A percentile compares a stretch with the other conserved stretches of the same genome.
phyloP scores from a whole-genome alignment of 768 basidiomycete species.

The Suillus decipiens region DNA sequence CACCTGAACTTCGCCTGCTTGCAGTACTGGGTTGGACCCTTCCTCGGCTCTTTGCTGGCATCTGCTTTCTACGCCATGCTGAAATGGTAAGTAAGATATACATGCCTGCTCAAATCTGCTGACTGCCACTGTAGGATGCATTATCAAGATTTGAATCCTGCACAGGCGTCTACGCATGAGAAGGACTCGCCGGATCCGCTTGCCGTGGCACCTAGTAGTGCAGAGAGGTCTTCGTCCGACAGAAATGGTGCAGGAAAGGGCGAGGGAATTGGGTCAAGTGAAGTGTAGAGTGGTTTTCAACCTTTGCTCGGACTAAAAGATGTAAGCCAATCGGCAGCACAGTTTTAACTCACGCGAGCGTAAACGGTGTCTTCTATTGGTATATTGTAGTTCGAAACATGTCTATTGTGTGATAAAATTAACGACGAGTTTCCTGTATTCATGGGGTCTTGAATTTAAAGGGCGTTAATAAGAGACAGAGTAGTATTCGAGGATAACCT shows the following conservation, averaged over 20 bases:
- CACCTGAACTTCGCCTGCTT: slow-evolving; percentile 8
- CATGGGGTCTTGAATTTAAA: slow-evolving; percentile 46
- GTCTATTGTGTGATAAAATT: slow-evolving; percentile 23
- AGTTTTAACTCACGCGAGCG: background rate
- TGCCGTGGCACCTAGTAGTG: background rate
- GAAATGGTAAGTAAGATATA: slow-evolving; percentile 44
- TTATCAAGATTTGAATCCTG: slow-evolving; percentile 31
- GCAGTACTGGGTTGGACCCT: slow-evolving; percentile 74
- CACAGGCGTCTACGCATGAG: slow-evolving; percentile 29
- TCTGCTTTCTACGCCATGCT: slow-evolving; percentile 57
- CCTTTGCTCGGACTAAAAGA: background rate
- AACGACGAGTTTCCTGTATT: slow-evolving; percentile 48
- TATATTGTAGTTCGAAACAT: background rate
- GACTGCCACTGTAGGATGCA: slow-evolving; percentile 22
- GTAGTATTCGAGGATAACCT: slow-evolving; percentile 16
- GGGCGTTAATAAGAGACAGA: slow-evolving; percentile 4
- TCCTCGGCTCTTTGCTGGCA: slow-evolving; percentile 63
- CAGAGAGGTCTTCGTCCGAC: background rate
- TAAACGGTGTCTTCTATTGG: background rate
- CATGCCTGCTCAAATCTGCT: slow-evolving; percentile 11
- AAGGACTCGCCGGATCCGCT: slow-evolving; percentile 29
- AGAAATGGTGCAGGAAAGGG: background rate
- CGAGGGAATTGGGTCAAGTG: background rate
- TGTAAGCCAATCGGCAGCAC: background rate
- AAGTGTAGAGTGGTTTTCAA: background rate